Conservation (phyloP, 2,329 filamentous ascomycete species). For the Phialemonium atrogriseum region DNA sequence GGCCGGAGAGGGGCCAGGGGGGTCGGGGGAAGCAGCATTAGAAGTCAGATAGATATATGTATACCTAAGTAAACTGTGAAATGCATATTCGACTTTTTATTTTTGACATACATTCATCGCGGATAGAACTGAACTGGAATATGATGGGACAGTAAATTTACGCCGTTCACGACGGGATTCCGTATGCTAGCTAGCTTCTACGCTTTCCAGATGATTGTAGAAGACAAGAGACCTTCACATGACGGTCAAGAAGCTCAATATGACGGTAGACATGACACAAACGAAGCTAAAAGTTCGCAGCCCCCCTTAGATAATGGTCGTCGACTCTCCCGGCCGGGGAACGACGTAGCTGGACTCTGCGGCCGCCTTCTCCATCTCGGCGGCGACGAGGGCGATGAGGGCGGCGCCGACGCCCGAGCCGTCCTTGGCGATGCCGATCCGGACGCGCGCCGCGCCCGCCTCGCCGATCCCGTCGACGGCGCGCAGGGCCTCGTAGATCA, state of each 20-base stretch:
- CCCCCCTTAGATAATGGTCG: slow-evolving; percentile 14
- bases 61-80: neutral
- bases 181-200: too few relatives aligned
- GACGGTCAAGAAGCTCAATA: neutral
- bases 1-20: slow-evolving; percentile 32
- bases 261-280: slow-evolving; percentile 6
- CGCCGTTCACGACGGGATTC: too few relatives aligned
- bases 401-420: slow-evolving; percentile 93
- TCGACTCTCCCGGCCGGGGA: slow-evolving; percentile 9
- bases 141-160: too few relatives aligned
- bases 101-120: too few relatives aligned
- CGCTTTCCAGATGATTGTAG: too few relatives aligned
- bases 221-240: too few relatives aligned
- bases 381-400: slow-evolving; percentile 85
- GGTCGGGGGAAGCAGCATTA: slow-evolving; percentile 7
- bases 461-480: slow-evolving; percentile 70
- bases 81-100: too few relatives aligned
- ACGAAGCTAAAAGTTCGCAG: neutral
- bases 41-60: neutral
- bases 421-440: slow-evolving; percentile 95
- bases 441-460: slow-evolving; percentile 73
- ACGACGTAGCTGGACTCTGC: neutral
- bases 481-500: slow-evolving; percentile 75
- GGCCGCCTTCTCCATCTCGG: slow-evolving; percentile 47
- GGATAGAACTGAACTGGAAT: too few relatives aligned